Evolutionary conservation across 768 basidiomycete species (phyloP), one percentile per base, ranked within the genome.

Genomic region (Kwoniella mangroviensis): DNA sequence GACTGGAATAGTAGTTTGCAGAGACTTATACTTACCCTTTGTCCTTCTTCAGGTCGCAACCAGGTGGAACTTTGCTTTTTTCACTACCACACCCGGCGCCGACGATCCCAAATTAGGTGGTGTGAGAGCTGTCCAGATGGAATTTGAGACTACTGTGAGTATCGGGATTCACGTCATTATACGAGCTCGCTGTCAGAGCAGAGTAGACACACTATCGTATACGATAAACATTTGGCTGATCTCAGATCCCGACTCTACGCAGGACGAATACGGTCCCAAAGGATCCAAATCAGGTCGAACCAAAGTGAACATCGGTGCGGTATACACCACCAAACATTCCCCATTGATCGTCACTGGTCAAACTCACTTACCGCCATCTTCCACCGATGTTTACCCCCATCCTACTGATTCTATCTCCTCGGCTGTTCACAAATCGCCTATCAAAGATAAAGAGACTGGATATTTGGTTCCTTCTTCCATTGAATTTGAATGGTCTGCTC

Each of bases 31-130:
- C 34, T 34, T 34, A 34, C 34, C 34, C 6, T 7, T 7, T 34
- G 34, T 34, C 34, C 6, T 34, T 34, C 58, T 10, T 5, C 58
- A 81, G 81, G 59, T 97, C 76, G 97, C 97, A 15, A 86, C 92
- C 21, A 85, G 91, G 10, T 99, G 97, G 97, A 98, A 98, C 85
- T 99, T 98, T 84, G 90, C 86, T 34, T 87, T 91, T 85, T 99
- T 99, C 87, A 91, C 92, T 78, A 91, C 91, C 79, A 71, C 62
- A 43, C 74, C 75, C 15, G 80, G 77, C 5, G 85, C 88, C 45
- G 79, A 79, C 26, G 87, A 89, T 59, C 89, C 88, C 40, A 71
- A 78, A 63, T 69, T 78, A 24, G 84, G 83, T 19, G 91, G 91
- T 9, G 90, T 93, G 9, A 89, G 93, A 63, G 93, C 93, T 11